A percentile compares a stretch with the other conserved stretches of the same genome.
These are phyloP conservation scores for Phylloporus arenicola DNA, from an alignment of 768 basidiomycete species.

Conservation along the genomic window DNA sequence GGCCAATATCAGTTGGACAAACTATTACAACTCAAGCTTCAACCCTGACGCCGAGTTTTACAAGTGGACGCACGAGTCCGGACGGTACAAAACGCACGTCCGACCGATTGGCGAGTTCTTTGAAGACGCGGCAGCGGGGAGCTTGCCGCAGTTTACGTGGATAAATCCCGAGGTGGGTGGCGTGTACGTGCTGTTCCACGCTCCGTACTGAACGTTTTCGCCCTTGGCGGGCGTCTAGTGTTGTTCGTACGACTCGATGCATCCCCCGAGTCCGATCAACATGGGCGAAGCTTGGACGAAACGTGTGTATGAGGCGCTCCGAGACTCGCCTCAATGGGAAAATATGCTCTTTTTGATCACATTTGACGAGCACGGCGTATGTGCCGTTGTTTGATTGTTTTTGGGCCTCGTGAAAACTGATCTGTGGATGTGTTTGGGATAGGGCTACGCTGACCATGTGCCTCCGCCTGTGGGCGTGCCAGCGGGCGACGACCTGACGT, in stretches of 20 bases:
- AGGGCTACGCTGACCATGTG: slow-evolving; percentile 25
- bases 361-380: slow-evolving; percentile 25
- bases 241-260: slow-evolving; percentile 21
- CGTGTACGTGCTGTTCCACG: neutral
- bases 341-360: slow-evolving; percentile 17
- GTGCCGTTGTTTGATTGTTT: neutral
- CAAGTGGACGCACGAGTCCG: slow-evolving; percentile 15
- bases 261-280: slow-evolving; percentile 23
- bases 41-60: slow-evolving; percentile 23
- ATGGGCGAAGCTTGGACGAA: slow-evolving; percentile 24
- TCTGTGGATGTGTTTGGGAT: neutral
- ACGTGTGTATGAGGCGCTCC: slow-evolving; percentile 20
- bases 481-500: slow-evolving; percentile 20
- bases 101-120: slow-evolving; percentile 15
- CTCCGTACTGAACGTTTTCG: neutral
- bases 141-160: slow-evolving; percentile 22
- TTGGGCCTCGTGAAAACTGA: neutral
- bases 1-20: slow-evolving; percentile 20
- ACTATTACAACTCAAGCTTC: slow-evolving; percentile 27
- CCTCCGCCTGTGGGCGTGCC: slow-evolving; percentile 19
- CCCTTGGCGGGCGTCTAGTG: slow-evolving; percentile 11
- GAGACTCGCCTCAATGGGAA: slow-evolving; percentile 22
- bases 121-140: slow-evolving; percentile 18
- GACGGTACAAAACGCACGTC: slow-evolving; percentile 14
- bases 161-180: slow-evolving; percentile 23